These are phyloP conservation scores for Pezicula rhizophila DNA, from an alignment of 2,329 filamentous ascomycete species.

Conservation along the genomic window DNA sequence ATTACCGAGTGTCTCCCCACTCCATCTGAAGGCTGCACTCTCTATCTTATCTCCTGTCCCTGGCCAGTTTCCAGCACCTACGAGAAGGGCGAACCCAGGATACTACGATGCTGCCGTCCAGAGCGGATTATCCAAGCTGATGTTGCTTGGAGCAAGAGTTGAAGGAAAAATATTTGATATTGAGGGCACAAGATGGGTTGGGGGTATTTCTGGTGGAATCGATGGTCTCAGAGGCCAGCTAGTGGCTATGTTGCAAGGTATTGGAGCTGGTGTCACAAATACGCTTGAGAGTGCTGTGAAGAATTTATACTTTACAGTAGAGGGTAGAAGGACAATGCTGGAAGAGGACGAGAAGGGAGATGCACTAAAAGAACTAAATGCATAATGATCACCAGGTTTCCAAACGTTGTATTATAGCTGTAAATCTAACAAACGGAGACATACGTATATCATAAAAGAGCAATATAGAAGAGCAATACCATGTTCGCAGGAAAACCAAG, in stretches of 20 bases:
- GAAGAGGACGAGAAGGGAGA: conserved; percentile 56
- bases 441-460: conserved; percentile 10
- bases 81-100: conserved; percentile 66
- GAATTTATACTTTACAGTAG: conserved; percentile 82
- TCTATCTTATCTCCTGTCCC: conserved; percentile 69
- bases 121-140: conserved; percentile 75
- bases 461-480: conserved; percentile 4
- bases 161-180: conserved; percentile 55
- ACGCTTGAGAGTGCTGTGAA: conserved; percentile 75
- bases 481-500: conserved; percentile 1
- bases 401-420: conserved; percentile 22
- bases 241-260: conserved; percentile 71
- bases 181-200: conserved; percentile 54
- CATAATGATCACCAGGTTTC: conserved; percentile 8
- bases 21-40: conserved; percentile 76
- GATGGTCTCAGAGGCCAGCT: conserved; percentile 77
- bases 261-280: conserved; percentile 70
- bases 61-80: conserved; percentile 71
- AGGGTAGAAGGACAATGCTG: conserved; percentile 73
- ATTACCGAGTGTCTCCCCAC: conserved; percentile 76
- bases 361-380: conserved; percentile 12
- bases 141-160: conserved; percentile 79
- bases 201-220: conserved; percentile 74
- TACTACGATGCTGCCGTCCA: conserved; percentile 79
- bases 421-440: conserved; percentile 13